Conservation (phyloP, 2,329 filamentous ascomycete genomes). For the Botrytis squamosa region DNA sequence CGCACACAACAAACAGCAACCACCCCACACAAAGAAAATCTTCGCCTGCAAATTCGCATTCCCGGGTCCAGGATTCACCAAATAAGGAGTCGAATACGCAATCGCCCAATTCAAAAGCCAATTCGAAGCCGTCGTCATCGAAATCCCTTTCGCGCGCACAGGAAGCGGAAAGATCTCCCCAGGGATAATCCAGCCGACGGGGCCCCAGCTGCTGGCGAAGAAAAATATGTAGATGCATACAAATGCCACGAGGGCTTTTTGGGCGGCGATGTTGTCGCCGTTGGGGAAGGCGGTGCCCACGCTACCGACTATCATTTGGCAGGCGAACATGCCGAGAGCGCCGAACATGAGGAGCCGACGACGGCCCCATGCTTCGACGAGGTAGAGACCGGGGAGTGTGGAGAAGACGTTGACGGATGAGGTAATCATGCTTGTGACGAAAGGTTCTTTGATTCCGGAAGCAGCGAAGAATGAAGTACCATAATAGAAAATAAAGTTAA, state of each 20-base stretch:
- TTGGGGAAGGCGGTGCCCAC: slow-evolving; percentile 40
- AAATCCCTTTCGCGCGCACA: slow-evolving; percentile 67
- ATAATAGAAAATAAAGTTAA: slow-evolving; percentile 92
- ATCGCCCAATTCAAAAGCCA: slow-evolving; percentile 81
- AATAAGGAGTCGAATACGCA: slow-evolving; percentile 69
- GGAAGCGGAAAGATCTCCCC: slow-evolving; percentile 85
- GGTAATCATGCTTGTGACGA: slow-evolving; percentile 82
- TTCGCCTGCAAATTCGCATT: slow-evolving; percentile 38
- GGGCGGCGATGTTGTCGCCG: slow-evolving; percentile 47
- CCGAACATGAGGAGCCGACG: slow-evolving; percentile 76
- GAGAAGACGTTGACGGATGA: slow-evolving; percentile 72
- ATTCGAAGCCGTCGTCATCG: slow-evolving; percentile 81
- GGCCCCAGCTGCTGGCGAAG: slow-evolving; percentile 19
- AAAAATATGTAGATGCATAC: slow-evolving; percentile 52
- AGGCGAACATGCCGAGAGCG: slow-evolving; percentile 77
- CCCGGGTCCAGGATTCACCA: slow-evolving; percentile 50
- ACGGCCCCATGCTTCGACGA: slow-evolving; percentile 80
- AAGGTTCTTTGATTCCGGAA: slow-evolving; percentile 64
- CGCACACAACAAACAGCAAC: slow-evolving; percentile 52
- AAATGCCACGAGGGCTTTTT: slow-evolving; percentile 51
- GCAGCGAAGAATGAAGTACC: slow-evolving; percentile 88
- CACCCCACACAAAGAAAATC: slow-evolving; percentile 57
- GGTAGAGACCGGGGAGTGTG: slow-evolving; percentile 77
- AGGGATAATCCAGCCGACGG: slow-evolving; percentile 72
- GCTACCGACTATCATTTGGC: slow-evolving; percentile 84